These are phyloP conservation scores for Nitzschia inconspicua DNA, from an alignment of 108 stramenopile species.

Conservation along the genomic window DNA sequence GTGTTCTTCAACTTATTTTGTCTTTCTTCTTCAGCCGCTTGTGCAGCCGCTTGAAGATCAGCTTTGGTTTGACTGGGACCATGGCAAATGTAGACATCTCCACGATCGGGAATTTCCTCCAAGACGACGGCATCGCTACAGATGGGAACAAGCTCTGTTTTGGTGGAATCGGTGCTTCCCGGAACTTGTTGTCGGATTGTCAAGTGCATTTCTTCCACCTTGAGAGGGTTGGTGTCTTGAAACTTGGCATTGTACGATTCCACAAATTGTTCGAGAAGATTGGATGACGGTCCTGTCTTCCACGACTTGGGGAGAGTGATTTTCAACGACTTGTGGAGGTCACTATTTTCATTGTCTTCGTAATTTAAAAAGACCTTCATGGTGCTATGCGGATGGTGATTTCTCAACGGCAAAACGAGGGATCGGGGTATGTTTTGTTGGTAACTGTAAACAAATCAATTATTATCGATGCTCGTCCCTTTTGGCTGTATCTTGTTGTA, in stretches of 20 bases:
- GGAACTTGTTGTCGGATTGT: slow-evolving; percentile 32
- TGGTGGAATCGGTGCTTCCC: slow-evolving; percentile 16
- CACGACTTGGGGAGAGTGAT: slow-evolving; percentile 89
- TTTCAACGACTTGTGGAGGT: slow-evolving; percentile 81
- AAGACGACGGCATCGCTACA: slow-evolving; percentile 73
- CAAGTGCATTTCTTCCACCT: slow-evolving; percentile 50
- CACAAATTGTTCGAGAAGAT: slow-evolving; percentile 71
- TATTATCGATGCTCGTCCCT: no score
- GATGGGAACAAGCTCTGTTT: slow-evolving; percentile 30
- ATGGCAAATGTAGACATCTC: slow-evolving; percentile 73
- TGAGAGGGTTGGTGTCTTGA: slow-evolving; percentile 47
- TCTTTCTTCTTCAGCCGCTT: slow-evolving; percentile 24
- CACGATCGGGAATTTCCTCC: slow-evolving; percentile 70
- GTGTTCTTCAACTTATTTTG: slow-evolving; percentile 43
- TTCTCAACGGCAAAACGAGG: no score
- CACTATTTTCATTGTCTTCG: slow-evolving; percentile 78
- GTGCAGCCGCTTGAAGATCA: slow-evolving; percentile 42
- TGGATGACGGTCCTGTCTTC: slow-evolving; percentile 77
- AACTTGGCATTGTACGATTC: slow-evolving; percentile 82
- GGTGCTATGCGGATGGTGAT: no score
- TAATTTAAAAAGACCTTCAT: slow-evolving; percentile 92
- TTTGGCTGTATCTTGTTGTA: no score
- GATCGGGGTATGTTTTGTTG: no score
- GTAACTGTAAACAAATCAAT: no score
- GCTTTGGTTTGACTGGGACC: slow-evolving; percentile 51